Percentiles rank a stretch among this genome's conserved stretches.
Evolutionary conservation across 169 alveolate genomes (phyloP).

Genomic region (Perkinsus olseni): DNA sequence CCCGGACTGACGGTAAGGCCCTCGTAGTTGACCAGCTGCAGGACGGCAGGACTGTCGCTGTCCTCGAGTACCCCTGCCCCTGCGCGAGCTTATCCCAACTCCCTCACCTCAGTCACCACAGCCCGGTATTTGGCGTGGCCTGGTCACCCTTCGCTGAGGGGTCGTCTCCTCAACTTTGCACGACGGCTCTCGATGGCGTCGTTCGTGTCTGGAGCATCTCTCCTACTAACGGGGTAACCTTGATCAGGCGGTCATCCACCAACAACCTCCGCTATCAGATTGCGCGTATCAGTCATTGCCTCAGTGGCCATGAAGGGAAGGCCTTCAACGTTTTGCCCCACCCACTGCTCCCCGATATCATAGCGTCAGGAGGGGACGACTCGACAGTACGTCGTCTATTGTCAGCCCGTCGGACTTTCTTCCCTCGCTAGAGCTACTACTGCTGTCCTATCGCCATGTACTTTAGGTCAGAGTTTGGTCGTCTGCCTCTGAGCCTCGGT

Average conservation of each 20-base stretch:
- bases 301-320: conserved; percentile 25
- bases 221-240: background rate
- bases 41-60: background rate
- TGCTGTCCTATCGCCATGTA: too few species aligned
- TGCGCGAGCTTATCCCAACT: background rate
- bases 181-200: background rate
- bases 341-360: conserved; percentile 29
- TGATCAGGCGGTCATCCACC: background rate
- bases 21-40: background rate
- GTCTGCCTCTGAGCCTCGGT: background rate
- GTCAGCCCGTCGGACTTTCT: too few species aligned
- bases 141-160: background rate
- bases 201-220: background rate
- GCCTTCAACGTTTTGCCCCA: conserved; percentile 33
- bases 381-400: background rate
- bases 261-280: background rate
- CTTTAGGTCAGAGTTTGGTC: conserved; percentile 40
- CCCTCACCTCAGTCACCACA: background rate
- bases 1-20: background rate
- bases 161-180: background rate
- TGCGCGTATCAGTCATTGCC: background rate
- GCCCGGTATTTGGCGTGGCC: background rate
- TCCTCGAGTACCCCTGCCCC: background rate
- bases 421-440: too few species aligned
- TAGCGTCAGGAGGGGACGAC: conserved; percentile 46